Evolutionary conservation across 805 yeast genomes (phyloP).

Genomic region (Debaryomyces maramus): DNA sequence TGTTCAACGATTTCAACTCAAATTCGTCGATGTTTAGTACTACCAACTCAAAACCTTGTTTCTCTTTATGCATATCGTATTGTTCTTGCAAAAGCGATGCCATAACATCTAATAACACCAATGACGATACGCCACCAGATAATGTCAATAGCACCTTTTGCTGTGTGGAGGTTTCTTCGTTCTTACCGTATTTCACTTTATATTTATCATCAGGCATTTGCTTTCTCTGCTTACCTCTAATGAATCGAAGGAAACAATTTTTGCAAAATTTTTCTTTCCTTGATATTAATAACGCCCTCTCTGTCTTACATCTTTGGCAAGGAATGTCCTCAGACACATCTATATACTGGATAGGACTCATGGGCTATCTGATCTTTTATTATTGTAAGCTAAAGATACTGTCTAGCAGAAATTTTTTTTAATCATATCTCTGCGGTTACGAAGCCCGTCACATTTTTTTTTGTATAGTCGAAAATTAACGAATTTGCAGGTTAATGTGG

Average conservation of each 20-base stretch:
- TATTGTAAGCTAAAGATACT: too few species aligned
- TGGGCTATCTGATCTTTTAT: too few species aligned
- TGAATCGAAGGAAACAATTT: slow-evolving; percentile 67
- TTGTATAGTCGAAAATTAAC: too few species aligned
- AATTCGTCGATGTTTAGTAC: slow-evolving; percentile 50
- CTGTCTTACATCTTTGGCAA: slow-evolving; percentile 54
- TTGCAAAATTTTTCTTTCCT: slow-evolving; percentile 68
- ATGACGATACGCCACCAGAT: slow-evolving; percentile 66
- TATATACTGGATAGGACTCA: slow-evolving; percentile 11
- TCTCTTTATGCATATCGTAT: slow-evolving; percentile 55
- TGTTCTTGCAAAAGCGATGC: slow-evolving; percentile 65
- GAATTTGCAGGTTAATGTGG: too few species aligned
- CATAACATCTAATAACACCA: slow-evolving; percentile 68
- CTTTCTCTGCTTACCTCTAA: slow-evolving; percentile 78
- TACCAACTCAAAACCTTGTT: slow-evolving; percentile 63
- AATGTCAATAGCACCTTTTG: slow-evolving; percentile 59
- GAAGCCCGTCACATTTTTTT: background rate
- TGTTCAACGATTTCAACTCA: slow-evolving; percentile 16
- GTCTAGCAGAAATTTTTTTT: slow-evolving; percentile 1
- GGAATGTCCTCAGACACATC: slow-evolving; percentile 1
- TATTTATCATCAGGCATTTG: slow-evolving; percentile 71
- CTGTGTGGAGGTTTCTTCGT: slow-evolving; percentile 27
- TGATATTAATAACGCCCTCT: slow-evolving; percentile 44
- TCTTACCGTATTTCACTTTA: slow-evolving; percentile 63
- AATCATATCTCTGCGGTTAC: background rate